Evolutionary conservation across 495 filamentous ascomycete species (phyloP).

Genomic region (Talaromyces borbonicus): DNA sequence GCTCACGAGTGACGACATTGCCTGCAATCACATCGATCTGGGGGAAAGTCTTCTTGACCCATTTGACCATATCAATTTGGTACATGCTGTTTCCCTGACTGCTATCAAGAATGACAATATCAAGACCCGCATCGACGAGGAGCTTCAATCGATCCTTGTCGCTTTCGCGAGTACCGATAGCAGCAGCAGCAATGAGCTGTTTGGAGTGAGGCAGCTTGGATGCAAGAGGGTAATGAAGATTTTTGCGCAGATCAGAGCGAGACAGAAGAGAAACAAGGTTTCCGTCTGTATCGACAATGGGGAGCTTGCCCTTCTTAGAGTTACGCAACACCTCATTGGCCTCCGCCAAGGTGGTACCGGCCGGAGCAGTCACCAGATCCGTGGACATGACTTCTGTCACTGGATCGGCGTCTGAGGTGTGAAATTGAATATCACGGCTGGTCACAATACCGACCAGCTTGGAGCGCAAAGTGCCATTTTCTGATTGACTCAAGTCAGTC

Average conservation of each 20-base stretch:
- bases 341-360: slow-evolving; percentile 75
- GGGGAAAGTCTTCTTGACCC: slow-evolving; percentile 78
- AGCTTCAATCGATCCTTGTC: slow-evolving; percentile 80
- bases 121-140: slow-evolving; percentile 88
- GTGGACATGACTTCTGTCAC: slow-evolving; percentile 91
- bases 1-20: slow-evolving; percentile 94
- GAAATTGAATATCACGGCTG: slow-evolving; percentile 95
- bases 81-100: slow-evolving; percentile 96
- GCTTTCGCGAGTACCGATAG: slow-evolving; percentile 87
- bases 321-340: slow-evolving; percentile 87
- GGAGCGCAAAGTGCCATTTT: slow-evolving; percentile 83
- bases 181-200: slow-evolving; percentile 90
- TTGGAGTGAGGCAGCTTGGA: slow-evolving; percentile 97
- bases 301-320: slow-evolving; percentile 99
- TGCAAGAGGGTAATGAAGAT: slow-evolving; percentile 90
- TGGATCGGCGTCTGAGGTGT: slow-evolving; percentile 53
- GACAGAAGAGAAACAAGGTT: slow-evolving; percentile 94
- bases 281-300: slow-evolving; percentile 77
- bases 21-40: slow-evolving; percentile 89
- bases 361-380: slow-evolving; percentile 82
- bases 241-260: slow-evolving; percentile 96
- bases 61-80: slow-evolving; percentile 95
- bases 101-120: slow-evolving; percentile 91
- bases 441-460: slow-evolving; percentile 96
- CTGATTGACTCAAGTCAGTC: slow-evolving; percentile 35